Percentiles rank a stretch among this genome's conserved stretches.
Conservation (phyloP, 2,329 filamentous ascomycete genomes). For the Hysterium pulicare region DNA sequence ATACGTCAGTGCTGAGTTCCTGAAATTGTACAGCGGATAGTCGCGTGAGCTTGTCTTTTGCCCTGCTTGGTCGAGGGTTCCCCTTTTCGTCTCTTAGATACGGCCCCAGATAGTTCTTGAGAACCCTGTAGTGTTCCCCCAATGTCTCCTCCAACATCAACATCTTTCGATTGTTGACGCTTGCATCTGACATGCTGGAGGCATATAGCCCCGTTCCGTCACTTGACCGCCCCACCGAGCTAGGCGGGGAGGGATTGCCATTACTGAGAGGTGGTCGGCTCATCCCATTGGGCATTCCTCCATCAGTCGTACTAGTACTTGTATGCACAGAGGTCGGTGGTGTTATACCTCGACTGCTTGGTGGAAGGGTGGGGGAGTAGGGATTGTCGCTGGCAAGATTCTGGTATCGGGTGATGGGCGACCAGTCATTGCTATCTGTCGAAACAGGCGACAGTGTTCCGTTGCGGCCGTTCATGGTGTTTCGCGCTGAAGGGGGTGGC, state of each 20-base stretch:
- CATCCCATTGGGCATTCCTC: conserved; percentile 53
- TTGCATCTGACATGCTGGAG: conserved; percentile 52
- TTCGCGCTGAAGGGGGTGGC: conserved; percentile 13
- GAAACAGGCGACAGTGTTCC: conserved; percentile 40
- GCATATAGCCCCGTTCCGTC: conserved; percentile 68
- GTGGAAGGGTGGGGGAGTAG: conserved; percentile 35
- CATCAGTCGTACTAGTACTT: conserved; percentile 37
- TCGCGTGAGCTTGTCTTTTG: conserved; percentile 88
- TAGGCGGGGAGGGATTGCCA: conserved; percentile 75
- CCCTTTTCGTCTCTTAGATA: conserved; percentile 71
- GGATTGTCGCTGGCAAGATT: conserved; percentile 35
- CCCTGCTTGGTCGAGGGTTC: conserved; percentile 76
- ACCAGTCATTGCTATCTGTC: conserved; percentile 40
- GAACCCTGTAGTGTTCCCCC: conserved; percentile 74
- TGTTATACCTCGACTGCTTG: conserved; percentile 32
- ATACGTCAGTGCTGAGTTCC: conserved; percentile 96
- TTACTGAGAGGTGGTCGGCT: conserved; percentile 36
- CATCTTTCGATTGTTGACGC: conserved; percentile 57
- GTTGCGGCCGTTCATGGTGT: conserved; percentile 37
- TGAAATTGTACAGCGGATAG: conserved; percentile 92
- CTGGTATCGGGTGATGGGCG: conserved; percentile 38
- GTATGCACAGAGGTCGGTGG: conserved; percentile 38
- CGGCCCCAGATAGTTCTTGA: conserved; percentile 71
- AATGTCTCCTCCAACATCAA: conserved; percentile 64
- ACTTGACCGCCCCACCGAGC: conserved; percentile 82